Percentiles rank a stretch among this genome's conserved stretches.
Evolutionary conservation across 164 flowering plant genomes (phyloP).

Genomic region (Macadamia tetraphylla): DNA sequence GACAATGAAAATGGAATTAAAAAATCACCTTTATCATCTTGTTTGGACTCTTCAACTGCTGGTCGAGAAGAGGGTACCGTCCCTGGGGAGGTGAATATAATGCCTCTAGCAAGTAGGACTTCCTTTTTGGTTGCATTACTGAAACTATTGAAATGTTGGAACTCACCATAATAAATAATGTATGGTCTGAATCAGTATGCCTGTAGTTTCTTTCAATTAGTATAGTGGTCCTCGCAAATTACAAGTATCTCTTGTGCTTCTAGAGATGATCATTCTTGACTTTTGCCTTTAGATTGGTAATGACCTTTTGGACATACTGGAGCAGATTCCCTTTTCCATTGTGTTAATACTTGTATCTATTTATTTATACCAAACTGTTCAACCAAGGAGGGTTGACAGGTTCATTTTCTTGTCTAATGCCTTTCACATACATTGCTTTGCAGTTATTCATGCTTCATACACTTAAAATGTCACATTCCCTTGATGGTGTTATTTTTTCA

Average conservation of each 20-base stretch:
- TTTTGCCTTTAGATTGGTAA: not conserved
- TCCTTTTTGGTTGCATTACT: not conserved
- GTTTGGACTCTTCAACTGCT: constrained; percentile 11
- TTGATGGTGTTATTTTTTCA: too few species aligned
- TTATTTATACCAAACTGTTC: too few species aligned
- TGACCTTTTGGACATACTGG: not conserved
- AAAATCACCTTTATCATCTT: constrained; percentile 12
- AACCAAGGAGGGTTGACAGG: too few species aligned
- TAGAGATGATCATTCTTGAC: not conserved
- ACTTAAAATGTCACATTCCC: too few species aligned
- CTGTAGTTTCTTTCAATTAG: too few species aligned
- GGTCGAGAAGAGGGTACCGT: constrained; percentile 11
- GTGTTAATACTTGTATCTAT: not conserved
- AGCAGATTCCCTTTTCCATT: not conserved
- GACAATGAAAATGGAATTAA: constrained; percentile 40
- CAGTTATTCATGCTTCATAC: not conserved
- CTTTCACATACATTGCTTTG: not conserved
- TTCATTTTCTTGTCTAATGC: not conserved
- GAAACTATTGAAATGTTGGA: not conserved
- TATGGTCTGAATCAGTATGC: too few species aligned
- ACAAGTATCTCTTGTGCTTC: not conserved
- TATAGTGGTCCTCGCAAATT: too few species aligned
- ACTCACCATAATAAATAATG: not conserved
- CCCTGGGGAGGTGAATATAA: constrained; percentile 33
- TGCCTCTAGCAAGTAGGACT: not conserved